Evolutionary conservation across 257 asterid species (phyloP), one percentile per base, ranked within the genome.

Genomic region (Solanum virginianum): DNA sequence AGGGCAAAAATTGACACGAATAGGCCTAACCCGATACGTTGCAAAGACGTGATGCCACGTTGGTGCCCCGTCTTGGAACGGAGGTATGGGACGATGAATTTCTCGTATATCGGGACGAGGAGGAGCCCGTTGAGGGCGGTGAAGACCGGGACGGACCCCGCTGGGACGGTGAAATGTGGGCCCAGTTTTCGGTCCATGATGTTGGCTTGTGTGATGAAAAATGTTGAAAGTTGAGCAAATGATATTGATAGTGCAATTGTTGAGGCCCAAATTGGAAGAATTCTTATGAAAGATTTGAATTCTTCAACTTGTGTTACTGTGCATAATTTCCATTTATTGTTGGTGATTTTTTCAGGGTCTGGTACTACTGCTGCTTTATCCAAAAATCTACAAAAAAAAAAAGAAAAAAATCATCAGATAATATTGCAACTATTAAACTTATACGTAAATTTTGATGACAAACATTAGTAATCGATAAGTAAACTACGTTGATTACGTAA

Each of bases 291-390:
- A 49, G 89, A 92, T 88, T 94, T 94, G 85, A 93, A 88, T 68
- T 94, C 98, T 89, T 93, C 98, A 0, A 92, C 97, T 90, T 94
- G 95, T 6, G 98, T 94, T 10, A 94, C 90, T 0, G 92, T 92
- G 89, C 98, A 94, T 63, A 92, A 85, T 60, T 62, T 88, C 98
- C 98, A 94, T 2, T 92, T 88, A 83, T 86, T 91, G 2, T 81
- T 85, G 18, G 26, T 85, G 43, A 87, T 79, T 85, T 83, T 77
- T 7, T 90, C 92, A 0, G 84, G 56, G 54, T 89, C 91, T 0
- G 89, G 88, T 47, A 88, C 77, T 0, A 88, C 88, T 3, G 98
- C 98, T 15, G 98, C 98, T 85, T 92, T 92, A 80, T 94, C 98
- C 89, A 94, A 84, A 89, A 91, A 91, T 81, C 96, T 92, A 85